Evolutionary conservation across 306 rosid species (phyloP), one percentile per base, ranked within the genome.

Genomic region (Malus orientalis): DNA sequence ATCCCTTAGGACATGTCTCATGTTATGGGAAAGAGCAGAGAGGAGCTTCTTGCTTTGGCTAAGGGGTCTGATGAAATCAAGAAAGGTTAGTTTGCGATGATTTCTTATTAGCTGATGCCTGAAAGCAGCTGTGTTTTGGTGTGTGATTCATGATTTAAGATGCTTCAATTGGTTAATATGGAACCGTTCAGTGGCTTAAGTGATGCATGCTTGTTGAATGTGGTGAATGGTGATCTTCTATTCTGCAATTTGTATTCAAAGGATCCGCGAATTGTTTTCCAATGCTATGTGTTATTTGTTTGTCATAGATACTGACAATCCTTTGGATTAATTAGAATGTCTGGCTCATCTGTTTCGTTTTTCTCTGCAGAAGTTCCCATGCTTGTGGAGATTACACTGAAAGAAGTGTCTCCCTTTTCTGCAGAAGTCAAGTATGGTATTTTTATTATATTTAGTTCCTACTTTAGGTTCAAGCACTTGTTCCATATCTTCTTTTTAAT

Each of bases 21-120:
- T 84, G 88, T 91, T 77, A 82, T 83, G 96, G 97, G 96, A 81
- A 93, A 89, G 88, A 88, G 88, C 82, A 86, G 70, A 85, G 93
- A 87, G 32, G 98, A 93, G 82, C 92, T 93, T 70, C 91, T 91
- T 81, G 87, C 90, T 75, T 85, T 89, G 91, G 87, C 82, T 54
- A 86, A 85, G 84, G 87, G 73, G 68, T 79, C 74, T 44, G 68
- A 73, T 74, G 91, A 85, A 75, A 82, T 80, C 78, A 89, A 84
- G 68, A 87, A 81, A 78, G 97, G 98, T 89, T 70, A 77, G 88
- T 73, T 57, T 78, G 47, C 67, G 15, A 23, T 74, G 14, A 13
- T 54, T 3, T 22, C 15, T 22, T 38, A 25, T 27, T 23, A 40
- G 59, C 4, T 12, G 54, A 42, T 38, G 13, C 27, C 20, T 19